Percentiles rank a stretch among this genome's conserved stretches.
Evolutionary conservation across 306 rosid genomes (phyloP).

Genomic region (Astragalus glycyphyllos): DNA sequence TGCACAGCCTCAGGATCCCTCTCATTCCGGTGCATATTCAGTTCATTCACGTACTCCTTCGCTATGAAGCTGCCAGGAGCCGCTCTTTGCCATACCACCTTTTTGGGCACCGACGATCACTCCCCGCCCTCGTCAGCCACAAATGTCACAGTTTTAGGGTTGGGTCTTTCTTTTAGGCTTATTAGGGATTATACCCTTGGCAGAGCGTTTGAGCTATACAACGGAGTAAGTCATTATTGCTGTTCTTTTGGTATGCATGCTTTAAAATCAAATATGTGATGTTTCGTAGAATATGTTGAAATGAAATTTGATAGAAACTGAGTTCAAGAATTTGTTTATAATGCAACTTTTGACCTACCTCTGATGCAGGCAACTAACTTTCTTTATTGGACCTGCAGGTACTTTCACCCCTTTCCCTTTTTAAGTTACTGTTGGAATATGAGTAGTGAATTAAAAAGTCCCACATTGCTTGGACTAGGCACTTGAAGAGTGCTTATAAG

Average conservation of each 20-base stretch:
- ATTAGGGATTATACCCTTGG: slow-evolving; percentile 75
- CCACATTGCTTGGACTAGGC: too few species aligned
- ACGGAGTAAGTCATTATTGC: slow-evolving; percentile 60
- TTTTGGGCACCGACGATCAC: too few species aligned
- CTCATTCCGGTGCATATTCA: too few species aligned
- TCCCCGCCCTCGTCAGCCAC: too few species aligned
- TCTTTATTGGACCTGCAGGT: slow-evolving; percentile 46
- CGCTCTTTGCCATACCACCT: too few species aligned
- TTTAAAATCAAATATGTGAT: not conserved
- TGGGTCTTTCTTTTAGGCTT: slow-evolving; percentile 71
- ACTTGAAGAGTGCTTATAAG: too few species aligned
- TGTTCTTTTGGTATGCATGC: slow-evolving; percentile 1
- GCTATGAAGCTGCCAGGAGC: too few species aligned
- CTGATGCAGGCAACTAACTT: slow-evolving; percentile 40
- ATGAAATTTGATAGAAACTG: not conserved
- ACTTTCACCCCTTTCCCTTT: not conserved
- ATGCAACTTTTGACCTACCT: not conserved
- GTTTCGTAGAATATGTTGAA: not conserved
- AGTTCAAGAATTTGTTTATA: slow-evolving; percentile 1
- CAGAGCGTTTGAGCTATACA: slow-evolving; percentile 80
- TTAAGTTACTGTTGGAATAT: too few species aligned
- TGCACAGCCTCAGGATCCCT: too few species aligned
- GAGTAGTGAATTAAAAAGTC: too few species aligned
- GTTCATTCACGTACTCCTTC: too few species aligned
- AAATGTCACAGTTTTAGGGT: too few species aligned